A percentile compares a stretch with the other conserved stretches of the same genome.
Evolutionary conservation across 2,329 filamentous ascomycete species (phyloP).

Genomic region (Didymella segeticola): DNA sequence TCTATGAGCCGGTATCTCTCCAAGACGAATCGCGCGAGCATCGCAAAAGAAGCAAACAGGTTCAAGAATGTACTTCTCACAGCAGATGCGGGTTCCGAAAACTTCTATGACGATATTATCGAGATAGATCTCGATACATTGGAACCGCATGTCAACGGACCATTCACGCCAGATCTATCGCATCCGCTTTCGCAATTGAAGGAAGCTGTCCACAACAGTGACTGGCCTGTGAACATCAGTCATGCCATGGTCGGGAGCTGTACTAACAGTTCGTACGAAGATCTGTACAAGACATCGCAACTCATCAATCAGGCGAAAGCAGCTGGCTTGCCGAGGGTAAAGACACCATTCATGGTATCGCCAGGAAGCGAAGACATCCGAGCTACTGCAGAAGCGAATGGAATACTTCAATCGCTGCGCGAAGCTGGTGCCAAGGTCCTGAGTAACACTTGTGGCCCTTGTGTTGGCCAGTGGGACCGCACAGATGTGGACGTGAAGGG

Average conservation of each 20-base stretch:
- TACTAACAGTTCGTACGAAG: constrained; percentile 89
- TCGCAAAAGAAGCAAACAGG: constrained; percentile 84
- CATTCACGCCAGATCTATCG: constrained; percentile 97
- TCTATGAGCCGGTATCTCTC: constrained; percentile 95
- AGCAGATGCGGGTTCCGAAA: constrained; percentile 88
- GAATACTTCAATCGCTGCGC: constrained; percentile 92
- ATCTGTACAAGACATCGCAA: constrained; percentile 91
- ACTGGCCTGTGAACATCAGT: constrained; percentile 96
- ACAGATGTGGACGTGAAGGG: constrained; percentile 90
- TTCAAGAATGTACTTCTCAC: constrained; percentile 86
- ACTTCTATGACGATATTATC: constrained; percentile 95
- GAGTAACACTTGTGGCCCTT: constrained; percentile 83
- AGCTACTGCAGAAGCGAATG: constrained; percentile 82
- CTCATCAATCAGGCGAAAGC: constrained; percentile 90
- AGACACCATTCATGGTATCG: constrained; percentile 91
- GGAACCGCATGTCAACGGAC: constrained; percentile 98
- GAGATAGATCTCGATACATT: constrained; percentile 95
- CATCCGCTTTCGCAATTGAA: constrained; percentile 98
- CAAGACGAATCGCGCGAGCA: constrained; percentile 87
- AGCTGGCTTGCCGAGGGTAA: constrained; percentile 93
- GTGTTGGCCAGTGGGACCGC: constrained; percentile 86
- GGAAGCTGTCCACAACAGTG: constrained; percentile 90
- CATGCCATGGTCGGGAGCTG: constrained; percentile 97
- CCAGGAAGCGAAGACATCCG: constrained; percentile 97
- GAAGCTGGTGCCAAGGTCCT: constrained; percentile 94